These are phyloP conservation scores for Diutina siamensis DNA, from an alignment of 1,139 yeast species.

Conservation along the genomic window DNA sequence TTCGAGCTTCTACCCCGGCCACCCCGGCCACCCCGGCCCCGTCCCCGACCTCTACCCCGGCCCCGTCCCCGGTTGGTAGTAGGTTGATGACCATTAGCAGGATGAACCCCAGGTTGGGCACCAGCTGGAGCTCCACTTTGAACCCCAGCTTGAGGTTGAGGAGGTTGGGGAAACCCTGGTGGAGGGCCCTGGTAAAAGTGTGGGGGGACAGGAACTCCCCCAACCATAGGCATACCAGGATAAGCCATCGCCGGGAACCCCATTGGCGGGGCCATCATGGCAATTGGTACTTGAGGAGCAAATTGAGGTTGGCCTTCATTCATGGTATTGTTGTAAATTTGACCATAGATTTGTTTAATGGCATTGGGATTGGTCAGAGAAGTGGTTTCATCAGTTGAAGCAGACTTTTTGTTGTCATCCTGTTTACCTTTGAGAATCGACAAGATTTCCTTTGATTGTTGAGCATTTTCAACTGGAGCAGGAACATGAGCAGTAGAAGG, in stretches of 20 bases:
- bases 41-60: conserved; percentile 9
- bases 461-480: not conserved
- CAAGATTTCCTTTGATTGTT: not conserved
- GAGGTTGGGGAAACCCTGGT: not conserved
- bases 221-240: conserved; percentile 11
- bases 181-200: conserved; percentile 17
- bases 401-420: conserved; percentile 8
- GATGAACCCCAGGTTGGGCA: conserved; percentile 8
- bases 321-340: conserved; percentile 34
- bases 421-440: not conserved
- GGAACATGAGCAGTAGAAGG: not conserved
- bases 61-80: not conserved
- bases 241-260: conserved; percentile 10
- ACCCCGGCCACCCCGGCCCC: conserved; percentile 10
- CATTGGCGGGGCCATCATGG: not conserved
- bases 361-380: conserved; percentile 22
- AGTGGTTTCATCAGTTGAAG: conserved; percentile 5
- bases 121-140: too few relatives aligned
- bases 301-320: conserved; percentile 18
- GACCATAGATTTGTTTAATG: conserved; percentile 38
- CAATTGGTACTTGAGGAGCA: not conserved
- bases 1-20: conserved; percentile 5
- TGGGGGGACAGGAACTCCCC: conserved; percentile 24
- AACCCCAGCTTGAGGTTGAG: too few relatives aligned
- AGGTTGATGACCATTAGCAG: not conserved